Evolutionary conservation across 2,329 filamentous ascomycete species (phyloP).

Genomic region (Endoconidiophora laricicola): DNA sequence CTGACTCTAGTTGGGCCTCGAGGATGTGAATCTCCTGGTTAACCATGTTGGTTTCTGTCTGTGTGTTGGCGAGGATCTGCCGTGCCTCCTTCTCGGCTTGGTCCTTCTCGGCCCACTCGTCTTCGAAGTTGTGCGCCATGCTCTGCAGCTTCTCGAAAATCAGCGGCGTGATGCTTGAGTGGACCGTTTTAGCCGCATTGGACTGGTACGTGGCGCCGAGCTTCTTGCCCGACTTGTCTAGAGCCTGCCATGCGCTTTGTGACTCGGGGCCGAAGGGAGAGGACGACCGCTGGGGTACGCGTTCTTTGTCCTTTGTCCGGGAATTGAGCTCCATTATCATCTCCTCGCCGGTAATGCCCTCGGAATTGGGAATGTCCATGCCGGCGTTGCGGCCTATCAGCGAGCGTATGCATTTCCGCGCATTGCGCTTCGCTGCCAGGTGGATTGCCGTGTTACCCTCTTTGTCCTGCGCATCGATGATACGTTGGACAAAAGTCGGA

Average conservation of each 20-base stretch:
- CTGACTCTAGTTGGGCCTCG: slow-evolving; percentile 36
- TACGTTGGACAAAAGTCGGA: slow-evolving; percentile 55
- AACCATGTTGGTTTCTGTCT: slow-evolving; percentile 46
- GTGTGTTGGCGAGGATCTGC: slow-evolving; percentile 47
- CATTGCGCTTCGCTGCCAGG: slow-evolving; percentile 61
- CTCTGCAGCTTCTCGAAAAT: slow-evolving; percentile 58
- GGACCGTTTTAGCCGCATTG: slow-evolving; percentile 51
- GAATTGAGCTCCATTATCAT: slow-evolving; percentile 64
- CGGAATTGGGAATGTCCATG: slow-evolving; percentile 65
- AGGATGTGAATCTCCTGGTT: slow-evolving; percentile 43
- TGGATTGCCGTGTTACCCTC: slow-evolving; percentile 78
- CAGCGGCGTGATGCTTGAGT: slow-evolving; percentile 50
- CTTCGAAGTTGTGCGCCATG: slow-evolving; percentile 54
- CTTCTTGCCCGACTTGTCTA: slow-evolving; percentile 20
- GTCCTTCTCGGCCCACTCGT: slow-evolving; percentile 59
- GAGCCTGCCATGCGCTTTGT: slow-evolving; percentile 26
- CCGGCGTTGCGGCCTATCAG: slow-evolving; percentile 64
- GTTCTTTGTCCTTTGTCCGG: slow-evolving; percentile 43
- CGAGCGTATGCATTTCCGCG: slow-evolving; percentile 75
- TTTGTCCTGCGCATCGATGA: slow-evolving; percentile 69
- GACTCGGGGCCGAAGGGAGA: slow-evolving; percentile 50
- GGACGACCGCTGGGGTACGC: slow-evolving; percentile 55
- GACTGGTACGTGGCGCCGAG: slow-evolving; percentile 35
- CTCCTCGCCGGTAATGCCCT: slow-evolving; percentile 71
- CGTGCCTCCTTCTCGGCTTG: slow-evolving; percentile 51